Conservation (phyloP, 306 rosid genomes). For the Trichosanthes truncata region DNA sequence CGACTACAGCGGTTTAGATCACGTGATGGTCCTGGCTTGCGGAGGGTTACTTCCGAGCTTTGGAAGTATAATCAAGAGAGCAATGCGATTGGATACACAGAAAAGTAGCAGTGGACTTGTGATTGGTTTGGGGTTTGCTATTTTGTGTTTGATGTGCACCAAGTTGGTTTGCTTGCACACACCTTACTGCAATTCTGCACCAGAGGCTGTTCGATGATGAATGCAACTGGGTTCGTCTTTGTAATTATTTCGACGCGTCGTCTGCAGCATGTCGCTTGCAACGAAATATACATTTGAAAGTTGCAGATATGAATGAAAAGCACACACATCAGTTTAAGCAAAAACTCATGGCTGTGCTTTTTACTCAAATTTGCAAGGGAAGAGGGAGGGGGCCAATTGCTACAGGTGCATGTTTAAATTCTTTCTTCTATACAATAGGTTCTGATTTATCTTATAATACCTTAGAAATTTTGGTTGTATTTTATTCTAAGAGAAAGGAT, state of each 20-base stretch:
- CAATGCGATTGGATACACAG: slow-evolving; percentile 51
- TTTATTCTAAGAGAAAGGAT: neutral
- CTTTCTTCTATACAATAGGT: neutral
- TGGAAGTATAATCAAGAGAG: slow-evolving; percentile 52
- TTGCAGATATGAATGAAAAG: neutral
- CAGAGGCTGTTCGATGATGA: slow-evolving; percentile 80
- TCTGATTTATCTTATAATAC: neutral
- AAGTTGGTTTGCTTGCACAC: slow-evolving; percentile 97
- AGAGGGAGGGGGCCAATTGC: neutral
- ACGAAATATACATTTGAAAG: neutral
- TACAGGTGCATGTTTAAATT: neutral
- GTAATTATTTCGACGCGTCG: neutral
- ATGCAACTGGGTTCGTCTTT: neutral
- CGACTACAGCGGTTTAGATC: slow-evolving; percentile 89
- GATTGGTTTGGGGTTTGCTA: slow-evolving; percentile 57
- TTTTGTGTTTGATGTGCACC: slow-evolving; percentile 73
- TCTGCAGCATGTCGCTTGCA: neutral
- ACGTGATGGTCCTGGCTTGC: slow-evolving; percentile 85
- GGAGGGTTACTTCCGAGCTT: slow-evolving; percentile 89
- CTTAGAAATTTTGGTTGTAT: neutral
- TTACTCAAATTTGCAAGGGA: neutral
- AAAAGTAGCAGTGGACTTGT: slow-evolving; percentile 62
- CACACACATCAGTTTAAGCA: neutral
- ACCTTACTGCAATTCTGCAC: slow-evolving; percentile 98
- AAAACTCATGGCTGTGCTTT: neutral